phyloP scores from a whole-genome alignment of 1,284 basidiomycete species.

The Ceratobasidium sp. region DNA sequence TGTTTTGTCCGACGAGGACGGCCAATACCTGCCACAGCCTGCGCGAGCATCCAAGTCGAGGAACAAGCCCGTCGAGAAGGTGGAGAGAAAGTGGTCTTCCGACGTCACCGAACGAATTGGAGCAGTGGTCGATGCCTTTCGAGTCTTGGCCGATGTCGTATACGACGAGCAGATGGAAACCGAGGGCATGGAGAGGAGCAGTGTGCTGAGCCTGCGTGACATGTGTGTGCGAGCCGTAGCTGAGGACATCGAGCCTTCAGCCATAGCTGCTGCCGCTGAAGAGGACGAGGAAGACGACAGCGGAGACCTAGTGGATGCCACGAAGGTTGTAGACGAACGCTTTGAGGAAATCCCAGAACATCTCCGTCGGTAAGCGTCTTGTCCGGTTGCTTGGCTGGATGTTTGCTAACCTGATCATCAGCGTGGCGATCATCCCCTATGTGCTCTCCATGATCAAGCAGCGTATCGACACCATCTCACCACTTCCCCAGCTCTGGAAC shows the following conservation, averaged over 20 bases:
- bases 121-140: conserved; percentile 25
- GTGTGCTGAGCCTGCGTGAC: conserved; percentile 3
- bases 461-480: conserved; percentile 25
- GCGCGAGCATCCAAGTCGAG: conserved; percentile 7
- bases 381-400: background rate
- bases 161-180: conserved; percentile 29
- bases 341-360: conserved; percentile 35
- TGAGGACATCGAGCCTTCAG: conserved; percentile 14
- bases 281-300: conserved; percentile 2
- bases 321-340: conserved; percentile 16
- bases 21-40: background rate
- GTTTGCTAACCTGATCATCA: background rate
- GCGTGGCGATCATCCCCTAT: conserved; percentile 29
- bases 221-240: conserved; percentile 11
- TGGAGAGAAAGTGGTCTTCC: conserved; percentile 15
- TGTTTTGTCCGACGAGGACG: conserved; percentile 7
- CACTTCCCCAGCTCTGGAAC: conserved; percentile 32
- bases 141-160: conserved; percentile 19
- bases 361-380: conserved; percentile 20
- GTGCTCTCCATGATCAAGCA: conserved; percentile 34
- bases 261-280: background rate
- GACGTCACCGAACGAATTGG: conserved; percentile 3
- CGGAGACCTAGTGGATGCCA: conserved; percentile 10
- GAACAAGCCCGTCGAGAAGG: background rate
- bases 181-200: background rate